Evolutionary conservation across 495 filamentous ascomycete species (phyloP).

Genomic region (Penicillium coffeae): DNA sequence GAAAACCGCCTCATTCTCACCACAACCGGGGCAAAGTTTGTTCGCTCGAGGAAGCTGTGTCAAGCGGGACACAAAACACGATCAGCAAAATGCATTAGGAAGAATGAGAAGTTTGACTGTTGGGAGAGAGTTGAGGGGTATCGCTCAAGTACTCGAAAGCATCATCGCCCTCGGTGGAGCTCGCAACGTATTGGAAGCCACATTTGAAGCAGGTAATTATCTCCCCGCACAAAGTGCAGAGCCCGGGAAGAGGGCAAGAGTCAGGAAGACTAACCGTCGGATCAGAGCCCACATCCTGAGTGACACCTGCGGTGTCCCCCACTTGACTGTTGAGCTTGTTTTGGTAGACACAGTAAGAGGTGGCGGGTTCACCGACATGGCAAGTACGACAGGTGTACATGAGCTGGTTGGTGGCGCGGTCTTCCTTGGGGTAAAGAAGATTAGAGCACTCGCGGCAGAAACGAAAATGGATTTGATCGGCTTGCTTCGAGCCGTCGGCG

Average conservation of each 20-base stretch:
- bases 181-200: constrained; percentile 18
- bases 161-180: constrained; percentile 8
- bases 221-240: constrained; percentile 52
- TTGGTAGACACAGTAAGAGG: constrained; percentile 82
- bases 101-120: neutral
- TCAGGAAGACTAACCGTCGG: constrained; percentile 80
- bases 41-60: constrained; percentile 79
- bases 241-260: constrained; percentile 24
- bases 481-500: constrained; percentile 51
- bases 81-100: constrained; percentile 44
- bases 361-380: constrained; percentile 80
- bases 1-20: constrained; percentile 84
- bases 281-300: constrained; percentile 91
- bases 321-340: constrained; percentile 85
- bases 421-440: constrained; percentile 96
- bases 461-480: constrained; percentile 84
- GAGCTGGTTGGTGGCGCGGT: constrained; percentile 59
- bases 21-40: constrained; percentile 77
- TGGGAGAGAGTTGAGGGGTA: no score
- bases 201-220: constrained; percentile 49
- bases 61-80: constrained; percentile 16
- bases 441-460: constrained; percentile 99
- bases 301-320: constrained; percentile 94
- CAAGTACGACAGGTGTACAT: constrained; percentile 88
- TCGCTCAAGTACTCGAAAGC: no score